Evolutionary conservation across 768 basidiomycete species (phyloP).

Genomic region (Psilocybe tampanensis): DNA sequence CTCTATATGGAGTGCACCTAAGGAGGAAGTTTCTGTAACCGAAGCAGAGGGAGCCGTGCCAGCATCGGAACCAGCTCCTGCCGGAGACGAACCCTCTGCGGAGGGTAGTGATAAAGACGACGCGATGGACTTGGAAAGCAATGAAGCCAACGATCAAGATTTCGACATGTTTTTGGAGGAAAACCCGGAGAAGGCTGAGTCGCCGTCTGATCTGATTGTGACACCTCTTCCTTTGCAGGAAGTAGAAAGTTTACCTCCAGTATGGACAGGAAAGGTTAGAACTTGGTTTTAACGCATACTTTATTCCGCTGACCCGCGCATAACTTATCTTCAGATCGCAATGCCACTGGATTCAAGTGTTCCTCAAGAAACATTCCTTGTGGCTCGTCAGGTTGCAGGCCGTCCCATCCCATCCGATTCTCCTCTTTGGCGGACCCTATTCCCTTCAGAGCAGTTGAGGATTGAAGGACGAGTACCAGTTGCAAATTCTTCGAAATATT

Average conservation of each 20-base stretch:
- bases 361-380: slow-evolving; percentile 65
- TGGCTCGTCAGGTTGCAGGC: slow-evolving; percentile 83
- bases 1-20: slow-evolving; percentile 68
- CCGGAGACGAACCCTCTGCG: slow-evolving; percentile 23
- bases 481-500: slow-evolving; percentile 74
- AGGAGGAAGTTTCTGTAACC: slow-evolving; percentile 24
- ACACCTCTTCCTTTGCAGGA: slow-evolving; percentile 38
- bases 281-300: neutral
- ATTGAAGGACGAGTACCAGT: slow-evolving; percentile 87
- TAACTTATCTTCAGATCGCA: slow-evolving; percentile 56
- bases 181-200: slow-evolving; percentile 45
- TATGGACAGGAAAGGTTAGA: slow-evolving; percentile 78
- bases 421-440: slow-evolving; percentile 73
- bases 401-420: slow-evolving; percentile 58
- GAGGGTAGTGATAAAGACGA: slow-evolving; percentile 41
- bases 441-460: slow-evolving; percentile 67
- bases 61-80: slow-evolving; percentile 10
- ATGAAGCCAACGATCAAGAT: slow-evolving; percentile 72
- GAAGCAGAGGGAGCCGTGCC: slow-evolving; percentile 11
- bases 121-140: slow-evolving; percentile 50
- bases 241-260: slow-evolving; percentile 58
- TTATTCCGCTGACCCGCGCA: slow-evolving; percentile 9
- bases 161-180: slow-evolving; percentile 86
- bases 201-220: slow-evolving; percentile 34
- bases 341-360: slow-evolving; percentile 80